phyloP scores from a whole-genome alignment of 768 basidiomycete species.

The Termitomyces eurrhizus region DNA sequence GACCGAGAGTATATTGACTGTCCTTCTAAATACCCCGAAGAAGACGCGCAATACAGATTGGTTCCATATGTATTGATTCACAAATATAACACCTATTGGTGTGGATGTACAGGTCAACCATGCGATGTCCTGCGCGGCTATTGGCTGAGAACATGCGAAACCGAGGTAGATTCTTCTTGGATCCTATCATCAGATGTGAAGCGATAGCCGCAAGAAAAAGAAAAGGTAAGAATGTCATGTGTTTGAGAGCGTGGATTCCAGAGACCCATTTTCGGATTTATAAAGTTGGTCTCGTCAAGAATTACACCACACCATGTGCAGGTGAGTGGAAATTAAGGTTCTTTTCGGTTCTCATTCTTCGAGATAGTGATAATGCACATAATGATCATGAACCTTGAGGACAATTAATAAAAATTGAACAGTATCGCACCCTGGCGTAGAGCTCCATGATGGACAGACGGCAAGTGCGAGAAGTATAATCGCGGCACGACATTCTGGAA shows the following conservation, averaged over 20 bases:
- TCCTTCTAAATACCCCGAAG: not conserved
- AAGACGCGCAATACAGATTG: not conserved
- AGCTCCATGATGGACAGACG: not conserved
- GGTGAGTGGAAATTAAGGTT: too few relatives aligned
- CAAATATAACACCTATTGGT: not conserved
- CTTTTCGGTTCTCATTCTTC: not conserved
- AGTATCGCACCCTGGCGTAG: not conserved
- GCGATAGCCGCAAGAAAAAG: not conserved
- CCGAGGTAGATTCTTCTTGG: not conserved
- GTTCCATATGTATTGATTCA: not conserved
- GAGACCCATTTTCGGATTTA: not conserved
- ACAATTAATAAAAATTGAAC: not conserved
- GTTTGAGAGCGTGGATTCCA: not conserved
- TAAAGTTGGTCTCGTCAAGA: not conserved
- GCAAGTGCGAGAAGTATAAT: not conserved
- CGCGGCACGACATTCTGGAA: not conserved
- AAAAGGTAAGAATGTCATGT: not conserved
- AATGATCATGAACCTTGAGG: not conserved
- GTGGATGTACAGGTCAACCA: not conserved
- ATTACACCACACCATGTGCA: not conserved
- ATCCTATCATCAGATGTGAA: not conserved
- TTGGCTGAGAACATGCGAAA: not conserved
- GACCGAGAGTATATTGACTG: not conserved
- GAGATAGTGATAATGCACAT: not conserved
- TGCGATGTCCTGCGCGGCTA: not conserved